Conservation (phyloP, 176 grass and related monocot genomes). For the Oryza punctata region DNA sequence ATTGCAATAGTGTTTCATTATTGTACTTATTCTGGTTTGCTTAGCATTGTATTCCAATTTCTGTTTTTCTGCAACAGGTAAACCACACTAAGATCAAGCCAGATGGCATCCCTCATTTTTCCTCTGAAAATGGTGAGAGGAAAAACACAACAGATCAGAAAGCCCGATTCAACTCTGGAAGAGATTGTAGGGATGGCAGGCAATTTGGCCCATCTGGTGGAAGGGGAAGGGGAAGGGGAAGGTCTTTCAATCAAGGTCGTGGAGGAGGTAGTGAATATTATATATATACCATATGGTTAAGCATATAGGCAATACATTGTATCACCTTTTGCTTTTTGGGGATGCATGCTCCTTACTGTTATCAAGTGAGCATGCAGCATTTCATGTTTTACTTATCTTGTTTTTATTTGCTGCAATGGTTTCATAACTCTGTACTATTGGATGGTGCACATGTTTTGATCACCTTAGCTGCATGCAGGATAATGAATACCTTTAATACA, state of each 20-base stretch:
- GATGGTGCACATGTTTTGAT: neutral
- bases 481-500: conserved; percentile 10
- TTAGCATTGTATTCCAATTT: conserved; percentile 1
- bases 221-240: conserved; percentile 52
- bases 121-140: conserved; percentile 31
- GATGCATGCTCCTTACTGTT: neutral
- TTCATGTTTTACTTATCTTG: neutral
- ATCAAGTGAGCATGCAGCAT: neutral
- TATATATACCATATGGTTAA: conserved; percentile 8
- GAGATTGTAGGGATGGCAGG: conserved; percentile 38
- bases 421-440: conserved; percentile 18
- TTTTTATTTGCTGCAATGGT: neutral
- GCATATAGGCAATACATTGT: neutral
- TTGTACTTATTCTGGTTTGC: neutral
- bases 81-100: conserved; percentile 39
- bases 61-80: conserved; percentile 39
- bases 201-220: conserved; percentile 47
- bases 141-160: conserved; percentile 50
- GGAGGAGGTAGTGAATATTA: conserved; percentile 44
- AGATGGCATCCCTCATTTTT: conserved; percentile 37
- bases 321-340: conserved; percentile 40
- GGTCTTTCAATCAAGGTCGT: conserved; percentile 40
- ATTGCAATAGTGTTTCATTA: neutral
- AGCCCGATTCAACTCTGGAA: conserved; percentile 44
- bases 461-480: conserved; percentile 15